Percentiles rank a stretch among this genome's conserved stretches.
phyloP scores from a whole-genome alignment of 2,329 filamentous ascomycete genomes.

The Aspergillus neotritici region DNA sequence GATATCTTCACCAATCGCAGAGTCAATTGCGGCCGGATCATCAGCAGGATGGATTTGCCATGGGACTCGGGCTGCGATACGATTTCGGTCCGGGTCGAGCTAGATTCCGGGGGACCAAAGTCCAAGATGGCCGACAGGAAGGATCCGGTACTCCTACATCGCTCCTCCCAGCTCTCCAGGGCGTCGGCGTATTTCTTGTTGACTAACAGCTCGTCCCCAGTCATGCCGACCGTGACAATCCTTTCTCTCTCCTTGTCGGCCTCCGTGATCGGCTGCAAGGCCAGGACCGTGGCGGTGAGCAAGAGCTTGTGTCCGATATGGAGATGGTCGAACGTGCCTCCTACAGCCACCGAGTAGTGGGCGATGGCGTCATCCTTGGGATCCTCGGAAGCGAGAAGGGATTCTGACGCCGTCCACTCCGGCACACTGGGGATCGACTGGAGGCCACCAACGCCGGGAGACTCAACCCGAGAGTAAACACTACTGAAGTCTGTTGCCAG shows the following conservation, averaged over 20 bases:
- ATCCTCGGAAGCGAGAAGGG: slow-evolving; percentile 20
- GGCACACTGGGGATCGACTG: slow-evolving; percentile 19
- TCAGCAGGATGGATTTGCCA: slow-evolving; percentile 33
- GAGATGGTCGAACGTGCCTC: slow-evolving; percentile 93
- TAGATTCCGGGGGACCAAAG: slow-evolving; percentile 48
- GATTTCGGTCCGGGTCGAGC: slow-evolving; percentile 24
- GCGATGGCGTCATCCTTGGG: slow-evolving; percentile 8
- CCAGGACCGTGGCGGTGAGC: slow-evolving; percentile 75
- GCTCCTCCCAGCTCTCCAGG: slow-evolving; percentile 72
- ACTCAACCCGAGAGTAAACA: slow-evolving; percentile 18
- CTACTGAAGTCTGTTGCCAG: slow-evolving; percentile 32
- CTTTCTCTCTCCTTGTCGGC: slow-evolving; percentile 38
- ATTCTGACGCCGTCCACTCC: slow-evolving; percentile 18
- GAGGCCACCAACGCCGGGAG: slow-evolving; percentile 14
- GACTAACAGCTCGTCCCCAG: slow-evolving; percentile 75
- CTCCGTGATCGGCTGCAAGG: slow-evolving; percentile 51
- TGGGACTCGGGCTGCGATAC: slow-evolving; percentile 35
- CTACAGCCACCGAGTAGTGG: slow-evolving; percentile 67
- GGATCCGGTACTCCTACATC: slow-evolving; percentile 62
- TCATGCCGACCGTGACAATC: slow-evolving; percentile 75
- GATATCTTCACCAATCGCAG: slow-evolving; percentile 80
- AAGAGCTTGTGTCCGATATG: slow-evolving; percentile 96
- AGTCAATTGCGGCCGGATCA: slow-evolving; percentile 57
- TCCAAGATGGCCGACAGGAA: slow-evolving; percentile 63
- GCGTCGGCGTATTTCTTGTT: slow-evolving; percentile 84